phyloP scores from a whole-genome alignment of 2,329 filamentous ascomycete species.

The Calonectria pauciramosa region DNA sequence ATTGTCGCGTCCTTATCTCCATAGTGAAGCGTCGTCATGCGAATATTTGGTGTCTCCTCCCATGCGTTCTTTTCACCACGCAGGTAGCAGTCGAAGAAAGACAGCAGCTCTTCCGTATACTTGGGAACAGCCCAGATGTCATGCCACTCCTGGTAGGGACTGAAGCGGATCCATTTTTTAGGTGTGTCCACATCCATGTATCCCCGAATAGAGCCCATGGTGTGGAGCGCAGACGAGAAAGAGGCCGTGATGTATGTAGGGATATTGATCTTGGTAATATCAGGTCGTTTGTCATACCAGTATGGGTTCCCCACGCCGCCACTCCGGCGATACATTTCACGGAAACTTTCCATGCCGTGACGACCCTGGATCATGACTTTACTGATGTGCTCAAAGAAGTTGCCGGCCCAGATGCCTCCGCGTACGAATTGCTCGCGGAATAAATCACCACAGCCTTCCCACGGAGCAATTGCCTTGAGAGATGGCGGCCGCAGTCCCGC shows the following conservation, averaged over 20 bases:
- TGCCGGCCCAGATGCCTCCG: constrained; percentile 37
- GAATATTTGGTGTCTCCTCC: constrained; percentile 8
- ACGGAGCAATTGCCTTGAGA: constrained; percentile 29
- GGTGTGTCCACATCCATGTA: constrained; percentile 52
- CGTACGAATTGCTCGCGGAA: constrained; percentile 41
- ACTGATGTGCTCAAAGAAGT: constrained; percentile 33
- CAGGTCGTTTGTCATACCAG: constrained; percentile 43
- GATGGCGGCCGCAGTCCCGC: constrained; percentile 4
- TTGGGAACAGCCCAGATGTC: constrained; percentile 7
- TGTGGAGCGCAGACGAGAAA: constrained; percentile 40
- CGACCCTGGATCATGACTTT: constrained; percentile 39
- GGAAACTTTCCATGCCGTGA: constrained; percentile 38
- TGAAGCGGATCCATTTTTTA: constrained; percentile 58
- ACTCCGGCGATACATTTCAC: constrained; percentile 31
- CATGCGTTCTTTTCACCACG: constrained; percentile 5
- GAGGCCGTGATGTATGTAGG: constrained; percentile 41
- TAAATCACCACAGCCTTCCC: constrained; percentile 20
- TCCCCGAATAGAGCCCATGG: constrained; percentile 46
- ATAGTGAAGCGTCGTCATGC: constrained; percentile 14
- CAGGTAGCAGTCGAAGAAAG: constrained; percentile 15
- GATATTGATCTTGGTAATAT: constrained; percentile 39
- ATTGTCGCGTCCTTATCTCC: constrained; percentile 43
- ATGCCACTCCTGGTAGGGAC: constrained; percentile 21
- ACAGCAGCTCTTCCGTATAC: not conserved
- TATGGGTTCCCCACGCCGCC: constrained; percentile 36